These are phyloP conservation scores for Lentithecium fluviatile DNA, from an alignment of 495 filamentous ascomycete species.

Conservation along the genomic window DNA sequence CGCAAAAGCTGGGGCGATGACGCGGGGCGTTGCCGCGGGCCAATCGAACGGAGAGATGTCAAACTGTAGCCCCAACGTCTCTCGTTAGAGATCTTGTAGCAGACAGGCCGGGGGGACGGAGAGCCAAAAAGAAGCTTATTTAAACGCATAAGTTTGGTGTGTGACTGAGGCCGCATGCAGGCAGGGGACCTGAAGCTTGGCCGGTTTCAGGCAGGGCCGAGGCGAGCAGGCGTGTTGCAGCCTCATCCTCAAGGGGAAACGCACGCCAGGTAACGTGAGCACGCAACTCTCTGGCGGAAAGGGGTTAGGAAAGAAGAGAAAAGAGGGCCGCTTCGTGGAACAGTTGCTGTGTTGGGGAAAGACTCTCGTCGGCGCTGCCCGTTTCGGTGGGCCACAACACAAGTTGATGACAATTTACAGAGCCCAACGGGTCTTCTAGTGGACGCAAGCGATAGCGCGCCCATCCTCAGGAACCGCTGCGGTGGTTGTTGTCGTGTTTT, in stretches of 20 bases:
- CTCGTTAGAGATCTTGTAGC: slow-evolving; percentile 32
- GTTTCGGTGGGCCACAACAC: too few relatives aligned
- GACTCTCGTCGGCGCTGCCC: too few relatives aligned
- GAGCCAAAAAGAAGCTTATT: slow-evolving; percentile 34
- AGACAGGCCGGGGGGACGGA: slow-evolving; percentile 25
- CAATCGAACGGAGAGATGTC: slow-evolving; percentile 16
- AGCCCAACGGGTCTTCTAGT: too few relatives aligned
- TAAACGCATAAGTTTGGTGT: slow-evolving; percentile 35
- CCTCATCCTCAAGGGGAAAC: slow-evolving; percentile 11
- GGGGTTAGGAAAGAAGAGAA: too few relatives aligned
- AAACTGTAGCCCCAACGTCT: slow-evolving; percentile 33
- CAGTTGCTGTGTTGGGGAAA: too few relatives aligned
- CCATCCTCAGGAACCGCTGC: not conserved
- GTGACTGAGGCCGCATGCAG: slow-evolving; percentile 24
- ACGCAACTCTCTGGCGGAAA: too few relatives aligned
- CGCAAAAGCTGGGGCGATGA: slow-evolving; percentile 7
- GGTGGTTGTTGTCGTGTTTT: not conserved
- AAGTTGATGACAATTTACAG: too few relatives aligned
- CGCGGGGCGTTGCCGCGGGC: slow-evolving; percentile 1
- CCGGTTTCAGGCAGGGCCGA: slow-evolving; percentile 29
- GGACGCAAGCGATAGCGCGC: too few relatives aligned
- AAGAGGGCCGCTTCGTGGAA: too few relatives aligned
- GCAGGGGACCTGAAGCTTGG: slow-evolving; percentile 26
- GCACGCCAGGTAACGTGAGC: not conserved
- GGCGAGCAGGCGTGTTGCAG: slow-evolving; percentile 13